phyloP scores from a whole-genome alignment of 192 early-diverging fungal species.

The Irineochytrium annulatum region DNA sequence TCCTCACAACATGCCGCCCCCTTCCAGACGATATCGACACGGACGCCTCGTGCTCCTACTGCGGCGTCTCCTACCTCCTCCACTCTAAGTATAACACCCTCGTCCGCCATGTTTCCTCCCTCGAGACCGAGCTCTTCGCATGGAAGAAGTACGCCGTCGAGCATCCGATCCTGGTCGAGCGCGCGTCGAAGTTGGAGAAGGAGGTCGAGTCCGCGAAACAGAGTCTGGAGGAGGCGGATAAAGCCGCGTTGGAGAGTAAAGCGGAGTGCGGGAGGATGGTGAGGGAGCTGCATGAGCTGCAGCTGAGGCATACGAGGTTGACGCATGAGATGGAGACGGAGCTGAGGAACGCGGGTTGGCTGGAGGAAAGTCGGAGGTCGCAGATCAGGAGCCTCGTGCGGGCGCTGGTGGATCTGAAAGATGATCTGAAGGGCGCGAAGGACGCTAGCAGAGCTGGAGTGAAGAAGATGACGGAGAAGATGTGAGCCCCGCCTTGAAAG shows the following conservation, averaged over 20 bases:
- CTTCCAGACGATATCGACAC: slow-evolving; percentile 49
- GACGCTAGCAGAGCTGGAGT: neutral
- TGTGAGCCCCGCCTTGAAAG: no score
- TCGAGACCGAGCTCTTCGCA: slow-evolving; percentile 38
- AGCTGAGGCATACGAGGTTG: slow-evolving; percentile 23
- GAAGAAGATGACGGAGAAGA: neutral
- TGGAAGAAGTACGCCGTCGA: slow-evolving; percentile 28
- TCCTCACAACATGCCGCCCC: slow-evolving; percentile 25
- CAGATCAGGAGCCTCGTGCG: slow-evolving; percentile 13
- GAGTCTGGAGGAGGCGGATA: slow-evolving; percentile 8
- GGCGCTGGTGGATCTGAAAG: neutral
- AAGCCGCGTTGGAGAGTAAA: neutral
- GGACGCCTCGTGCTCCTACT: slow-evolving; percentile 54
- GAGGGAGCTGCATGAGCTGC: slow-evolving; percentile 17
- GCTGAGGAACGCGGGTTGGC: slow-evolving; percentile 1
- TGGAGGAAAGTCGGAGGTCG: slow-evolving; percentile 20
- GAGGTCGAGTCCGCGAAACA: slow-evolving; percentile 5
- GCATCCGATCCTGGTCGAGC: slow-evolving; percentile 13
- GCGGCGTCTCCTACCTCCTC: slow-evolving; percentile 56
- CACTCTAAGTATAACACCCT: slow-evolving; percentile 48
- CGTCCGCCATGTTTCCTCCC: slow-evolving; percentile 30
- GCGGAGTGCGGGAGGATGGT: slow-evolving; percentile 16
- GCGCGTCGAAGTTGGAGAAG: slow-evolving; percentile 12
- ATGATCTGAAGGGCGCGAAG: neutral
- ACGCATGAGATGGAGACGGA: slow-evolving; percentile 17